A percentile compares a stretch with the other conserved stretches of the same genome.
These are phyloP conservation scores for Leccinum obscurum DNA, from an alignment of 768 basidiomycete species.

Conservation along the genomic window DNA sequence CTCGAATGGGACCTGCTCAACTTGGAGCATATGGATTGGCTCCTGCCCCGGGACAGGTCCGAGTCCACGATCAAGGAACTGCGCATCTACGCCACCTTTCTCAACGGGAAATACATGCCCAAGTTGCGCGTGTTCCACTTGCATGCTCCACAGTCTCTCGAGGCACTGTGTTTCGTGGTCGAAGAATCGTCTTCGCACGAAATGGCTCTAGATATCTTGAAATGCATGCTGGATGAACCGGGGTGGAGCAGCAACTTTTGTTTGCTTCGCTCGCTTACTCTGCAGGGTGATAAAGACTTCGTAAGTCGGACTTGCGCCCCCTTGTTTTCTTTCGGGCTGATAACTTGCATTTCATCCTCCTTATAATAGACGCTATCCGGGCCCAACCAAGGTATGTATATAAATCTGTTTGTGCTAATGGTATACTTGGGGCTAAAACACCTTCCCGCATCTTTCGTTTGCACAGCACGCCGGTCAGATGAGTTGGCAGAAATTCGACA, in stretches of 20 bases:
- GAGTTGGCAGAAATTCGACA: neutral
- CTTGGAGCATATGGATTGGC: neutral
- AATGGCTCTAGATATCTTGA: neutral
- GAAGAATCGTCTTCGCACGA: neutral
- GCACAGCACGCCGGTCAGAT: no score
- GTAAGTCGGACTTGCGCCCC: neutral
- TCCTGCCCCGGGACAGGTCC: neutral
- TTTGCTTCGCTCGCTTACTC: neutral
- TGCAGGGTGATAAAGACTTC: neutral
- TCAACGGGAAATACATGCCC: no score
- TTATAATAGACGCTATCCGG: no score
- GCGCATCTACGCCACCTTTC: neutral
- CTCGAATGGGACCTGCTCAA: neutral
- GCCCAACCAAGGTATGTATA: neutral
- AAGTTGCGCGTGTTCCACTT: neutral
- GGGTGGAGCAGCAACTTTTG: neutral
- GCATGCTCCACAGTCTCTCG: neutral
- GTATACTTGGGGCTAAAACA: neutral
- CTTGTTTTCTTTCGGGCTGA: no score
- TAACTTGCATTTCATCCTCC: no score
- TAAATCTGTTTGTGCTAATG: neutral
- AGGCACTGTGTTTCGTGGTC: neutral
- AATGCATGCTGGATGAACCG: neutral
- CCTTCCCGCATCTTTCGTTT: no score
- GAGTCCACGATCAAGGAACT: neutral